phyloP scores from a whole-genome alignment of 2,329 filamentous ascomycete species.

The Aphanocladium album region DNA sequence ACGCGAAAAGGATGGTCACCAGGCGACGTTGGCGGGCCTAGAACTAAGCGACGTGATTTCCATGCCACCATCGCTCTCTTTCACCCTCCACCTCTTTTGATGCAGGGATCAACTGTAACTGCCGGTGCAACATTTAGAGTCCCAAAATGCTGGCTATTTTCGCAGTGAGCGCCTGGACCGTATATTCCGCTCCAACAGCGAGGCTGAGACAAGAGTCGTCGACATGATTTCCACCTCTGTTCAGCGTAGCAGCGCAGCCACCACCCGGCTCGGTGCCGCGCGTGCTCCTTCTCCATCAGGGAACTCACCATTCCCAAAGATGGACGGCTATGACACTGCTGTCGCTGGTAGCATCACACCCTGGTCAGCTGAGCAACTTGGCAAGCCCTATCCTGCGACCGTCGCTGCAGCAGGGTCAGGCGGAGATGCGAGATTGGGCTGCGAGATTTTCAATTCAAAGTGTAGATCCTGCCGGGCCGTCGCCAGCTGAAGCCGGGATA shows the following conservation, averaged over 20 bases:
- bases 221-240: not conserved
- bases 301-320: not conserved
- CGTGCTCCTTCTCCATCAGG: not conserved
- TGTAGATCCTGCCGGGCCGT: not conserved
- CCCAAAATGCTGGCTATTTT: not conserved
- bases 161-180: not conserved
- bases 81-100: not conserved
- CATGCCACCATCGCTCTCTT: not conserved
- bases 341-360: not conserved
- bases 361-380: conserved; percentile 4
- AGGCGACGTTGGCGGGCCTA: not conserved
- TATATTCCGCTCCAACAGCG: not conserved
- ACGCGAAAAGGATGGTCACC: not conserved
- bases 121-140: not conserved
- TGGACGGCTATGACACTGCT: not conserved
- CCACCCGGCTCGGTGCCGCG: not conserved
- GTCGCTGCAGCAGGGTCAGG: not conserved
- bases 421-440: conserved; percentile 5
- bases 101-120: not conserved
- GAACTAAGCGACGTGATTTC: not conserved
- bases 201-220: not conserved
- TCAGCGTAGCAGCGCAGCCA: not conserved
- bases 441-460: not conserved
- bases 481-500: not conserved
- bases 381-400: not conserved